Evolutionary conservation across 1,139 yeast species (phyloP), one percentile per base, ranked within the genome.

Genomic region (Blastobotrys aristatus): DNA sequence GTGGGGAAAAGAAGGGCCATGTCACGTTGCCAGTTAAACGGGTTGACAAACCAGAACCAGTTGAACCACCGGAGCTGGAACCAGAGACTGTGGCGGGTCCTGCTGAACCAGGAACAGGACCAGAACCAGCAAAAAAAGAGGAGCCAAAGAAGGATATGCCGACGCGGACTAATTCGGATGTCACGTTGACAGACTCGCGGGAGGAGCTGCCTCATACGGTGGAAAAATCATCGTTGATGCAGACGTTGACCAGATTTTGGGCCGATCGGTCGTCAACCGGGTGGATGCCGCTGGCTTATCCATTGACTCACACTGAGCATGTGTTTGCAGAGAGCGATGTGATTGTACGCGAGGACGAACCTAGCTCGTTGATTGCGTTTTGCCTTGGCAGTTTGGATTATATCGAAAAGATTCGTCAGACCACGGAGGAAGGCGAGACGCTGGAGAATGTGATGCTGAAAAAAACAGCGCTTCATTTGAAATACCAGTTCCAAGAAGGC

Each of bases 201-300:
- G 40, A 45, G 20, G 46, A 44, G 16, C 21, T 43, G 4, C 34
- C 43, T n/a, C 70, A 56, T 71, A 72, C 65, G 68, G 61, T 87
- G 2, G 97, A 88, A 59, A 79, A 79, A 56, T 78, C 81, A 30
- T 83, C 96, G 0, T 66, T 94, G 30, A 76, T 94, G 68, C 88
- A 87, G 58, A 82, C 96, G 0, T 70, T 94, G 50, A 80, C 96
- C 0, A 88, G 83, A 59, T 90, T 92, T 66, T 92, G 98, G 98
- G 97, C 97, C 0, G 98, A 94, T 66, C 70, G 98, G 57, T 86
- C 97, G 1, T 92, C 97, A 0, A 85, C 96, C 2, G 76, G 94
- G 20, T 94, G 98, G 98, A 89, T 86, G 55, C 95, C 97, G 0
- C 69, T 94, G 35, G 84, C 79, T 18, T 90, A 89, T 64, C 97